Conservation (phyloP, 2,329 filamentous ascomycete species). For the Phaeosphaeriaceae sp. region DNA sequence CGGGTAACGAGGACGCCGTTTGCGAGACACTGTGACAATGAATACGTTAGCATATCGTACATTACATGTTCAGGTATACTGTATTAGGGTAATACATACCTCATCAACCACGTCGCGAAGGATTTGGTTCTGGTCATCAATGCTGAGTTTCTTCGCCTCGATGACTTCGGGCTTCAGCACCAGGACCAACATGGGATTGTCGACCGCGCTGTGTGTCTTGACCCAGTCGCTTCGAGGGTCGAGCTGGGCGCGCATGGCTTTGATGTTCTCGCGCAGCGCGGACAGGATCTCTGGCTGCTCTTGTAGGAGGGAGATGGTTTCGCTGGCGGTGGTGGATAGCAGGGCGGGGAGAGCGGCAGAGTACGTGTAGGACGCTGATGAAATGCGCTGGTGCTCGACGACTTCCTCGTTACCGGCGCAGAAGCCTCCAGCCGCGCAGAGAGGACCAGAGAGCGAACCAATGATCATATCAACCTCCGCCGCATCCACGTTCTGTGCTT, state of each 20-base stretch:
- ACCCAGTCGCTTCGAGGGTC: slow-evolving; percentile 96
- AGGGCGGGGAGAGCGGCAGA: slow-evolving; percentile 94
- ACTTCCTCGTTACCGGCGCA: slow-evolving; percentile 92
- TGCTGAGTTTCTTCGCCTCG: slow-evolving; percentile 69
- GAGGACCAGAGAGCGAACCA: slow-evolving; percentile 85
- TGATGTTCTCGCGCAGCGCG: slow-evolving; percentile 85
- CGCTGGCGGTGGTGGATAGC: slow-evolving; percentile 92
- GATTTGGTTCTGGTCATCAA: slow-evolving; percentile 81
- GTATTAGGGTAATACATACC: slow-evolving; percentile 63
- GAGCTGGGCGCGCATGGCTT: slow-evolving; percentile 82
- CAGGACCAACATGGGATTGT: slow-evolving; percentile 88
- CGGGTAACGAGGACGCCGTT: slow-evolving; percentile 91
- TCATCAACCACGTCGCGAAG: slow-evolving; percentile 95
- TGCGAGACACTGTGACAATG: slow-evolving; percentile 76
- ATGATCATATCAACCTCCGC: slow-evolving; percentile 96
- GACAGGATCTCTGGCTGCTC: slow-evolving; percentile 82
- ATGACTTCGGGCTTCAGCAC: slow-evolving; percentile 85
- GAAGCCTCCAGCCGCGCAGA: slow-evolving; percentile 94
- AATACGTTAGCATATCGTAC: slow-evolving; percentile 25
- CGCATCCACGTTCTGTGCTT: slow-evolving; percentile 95
- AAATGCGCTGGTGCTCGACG: slow-evolving; percentile 94
- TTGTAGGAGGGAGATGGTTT: slow-evolving; percentile 85
- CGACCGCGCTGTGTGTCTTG: slow-evolving; percentile 75
- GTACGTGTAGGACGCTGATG: slow-evolving; percentile 90
- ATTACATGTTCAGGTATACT: no score